Percentiles rank a stretch among this genome's conserved stretches.
Conservation (phyloP, 805 yeast species). For the Millerago galiae region DNA sequence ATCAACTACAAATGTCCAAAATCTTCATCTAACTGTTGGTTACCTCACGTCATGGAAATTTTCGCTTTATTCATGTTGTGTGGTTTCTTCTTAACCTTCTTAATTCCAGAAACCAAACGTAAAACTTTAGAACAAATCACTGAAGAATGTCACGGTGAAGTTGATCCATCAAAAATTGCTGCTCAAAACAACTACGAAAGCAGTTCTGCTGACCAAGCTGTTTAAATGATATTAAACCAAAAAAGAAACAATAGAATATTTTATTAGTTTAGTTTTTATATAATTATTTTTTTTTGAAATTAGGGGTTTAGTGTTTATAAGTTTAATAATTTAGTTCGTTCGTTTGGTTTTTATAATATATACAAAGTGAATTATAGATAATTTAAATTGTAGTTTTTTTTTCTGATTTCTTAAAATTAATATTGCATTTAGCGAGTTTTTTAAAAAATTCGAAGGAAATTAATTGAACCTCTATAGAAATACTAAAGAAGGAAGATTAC, state of each 20-base stretch:
- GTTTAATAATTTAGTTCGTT: not conserved
- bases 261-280: not conserved
- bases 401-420: too few species aligned
- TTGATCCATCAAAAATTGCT: slow-evolving; percentile 39
- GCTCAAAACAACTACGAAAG: slow-evolving; percentile 10
- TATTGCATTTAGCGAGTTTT: too few species aligned
- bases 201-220: slow-evolving; percentile 16
- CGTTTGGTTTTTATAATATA: not conserved
- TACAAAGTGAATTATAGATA: not conserved
- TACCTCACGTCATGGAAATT: slow-evolving; percentile 90
- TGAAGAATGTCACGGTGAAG: slow-evolving; percentile 79
- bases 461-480: too few species aligned
- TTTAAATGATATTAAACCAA: slow-evolving; percentile 1
- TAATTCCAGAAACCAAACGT: slow-evolving; percentile 89
- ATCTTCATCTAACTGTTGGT: slow-evolving; percentile 56
- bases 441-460: too few species aligned
- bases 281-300: not conserved
- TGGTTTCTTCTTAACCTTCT: slow-evolving; percentile 59
- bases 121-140: slow-evolving; percentile 79
- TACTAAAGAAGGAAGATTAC: too few species aligned
- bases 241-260: not conserved
- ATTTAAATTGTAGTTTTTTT: not conserved
- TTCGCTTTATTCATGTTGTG: slow-evolving; percentile 87
- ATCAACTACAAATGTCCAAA: slow-evolving; percentile 71
- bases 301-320: not conserved